These are phyloP conservation scores for Stygiomarasmius scandens DNA, from an alignment of 1,284 basidiomycete genomes.

Conservation along the genomic window DNA sequence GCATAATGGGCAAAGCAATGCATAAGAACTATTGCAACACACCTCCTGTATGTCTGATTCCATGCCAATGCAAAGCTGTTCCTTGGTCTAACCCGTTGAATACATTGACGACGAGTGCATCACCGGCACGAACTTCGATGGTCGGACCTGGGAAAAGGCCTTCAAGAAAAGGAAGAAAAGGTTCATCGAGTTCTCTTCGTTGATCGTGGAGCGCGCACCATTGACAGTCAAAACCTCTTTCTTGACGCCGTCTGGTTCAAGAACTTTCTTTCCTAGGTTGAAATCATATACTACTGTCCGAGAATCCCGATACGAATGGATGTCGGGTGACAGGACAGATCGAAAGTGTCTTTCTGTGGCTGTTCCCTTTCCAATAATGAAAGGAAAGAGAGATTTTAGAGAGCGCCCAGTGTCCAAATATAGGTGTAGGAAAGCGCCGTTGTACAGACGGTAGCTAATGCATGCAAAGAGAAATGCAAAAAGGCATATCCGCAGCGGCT, in stretches of 20 bases:
- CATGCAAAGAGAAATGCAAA: neutral
- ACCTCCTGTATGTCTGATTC: conserved; percentile 13
- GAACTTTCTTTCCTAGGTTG: conserved; percentile 1
- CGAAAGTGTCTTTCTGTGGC: neutral
- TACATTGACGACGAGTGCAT: conserved; percentile 12
- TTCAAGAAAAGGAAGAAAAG: neutral
- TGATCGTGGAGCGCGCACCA: conserved; percentile 3
- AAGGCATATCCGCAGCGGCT: neutral
- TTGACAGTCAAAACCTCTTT: conserved; percentile 13
- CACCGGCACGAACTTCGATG: conserved; percentile 11
- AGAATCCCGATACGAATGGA: neutral
- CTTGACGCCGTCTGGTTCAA: conserved; percentile 10
- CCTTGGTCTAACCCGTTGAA: conserved; percentile 3
- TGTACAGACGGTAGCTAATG: neutral
- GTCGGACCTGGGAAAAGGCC: conserved; percentile 11
- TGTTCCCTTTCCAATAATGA: neutral
- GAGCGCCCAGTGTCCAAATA: neutral
- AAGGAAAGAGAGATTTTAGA: neutral
- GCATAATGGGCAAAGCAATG: neutral
- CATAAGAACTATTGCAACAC: neutral
- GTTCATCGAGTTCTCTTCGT: too few relatives aligned
- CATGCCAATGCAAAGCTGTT: conserved; percentile 12
- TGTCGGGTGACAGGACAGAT: conserved; percentile 4
- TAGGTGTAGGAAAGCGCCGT: neutral
- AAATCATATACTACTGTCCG: conserved; percentile 3